Base-by-base conservation (phyloP, 345 rosid genomes). In the Salix koriyanagi region DNA sequence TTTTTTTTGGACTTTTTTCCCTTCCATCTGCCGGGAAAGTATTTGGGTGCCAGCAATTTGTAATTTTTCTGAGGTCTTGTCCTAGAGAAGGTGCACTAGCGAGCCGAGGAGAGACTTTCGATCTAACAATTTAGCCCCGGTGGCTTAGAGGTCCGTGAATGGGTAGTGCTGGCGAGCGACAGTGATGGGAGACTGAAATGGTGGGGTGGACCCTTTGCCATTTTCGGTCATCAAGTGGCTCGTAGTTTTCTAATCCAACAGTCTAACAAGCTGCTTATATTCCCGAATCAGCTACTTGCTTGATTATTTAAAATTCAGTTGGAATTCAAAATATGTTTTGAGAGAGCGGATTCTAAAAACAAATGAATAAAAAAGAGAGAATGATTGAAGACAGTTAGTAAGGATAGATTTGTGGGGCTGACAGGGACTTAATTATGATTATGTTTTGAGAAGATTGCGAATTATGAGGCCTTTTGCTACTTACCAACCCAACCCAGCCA, bases 401-500 rank as follows among this genome's bases (percentile, higher is more conserved):
- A 66, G 82, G 77, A 66, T 74, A 42, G 81, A 82, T 73, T 81
- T 76, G 83, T 58, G 79, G 85, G 76, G 74, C 34, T 77, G 82
- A 85, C 37, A 65, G 77, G 42, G 83, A 83, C 80, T 73, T 68
- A 25, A 73, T 36, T 68, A 80, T 81, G 74, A 81, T 81, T 77
- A 39, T 85, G 85, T 80, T 81, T 75, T 62, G 73, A 61, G 82
- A 75, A 65, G 74, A 73, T 72, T 67, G 73, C 76, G 81, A 81
- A 85, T 76, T 86, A 77, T 67, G 58, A 80, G 80, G 84, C 78
- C 78, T 77, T 75, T 74, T 89, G 91, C 84, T 79, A 75, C 95
- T 89, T 86, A 86, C 84, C 91, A 84, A 88, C 92, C 92, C 87
- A 84, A 90, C 91, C 80, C 76, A 67, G 44, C 62, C 81, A 80